Percentiles rank a stretch among this genome's conserved stretches.
Evolutionary conservation across 768 basidiomycete genomes (phyloP).

Genomic region (Naematelia encephala): DNA sequence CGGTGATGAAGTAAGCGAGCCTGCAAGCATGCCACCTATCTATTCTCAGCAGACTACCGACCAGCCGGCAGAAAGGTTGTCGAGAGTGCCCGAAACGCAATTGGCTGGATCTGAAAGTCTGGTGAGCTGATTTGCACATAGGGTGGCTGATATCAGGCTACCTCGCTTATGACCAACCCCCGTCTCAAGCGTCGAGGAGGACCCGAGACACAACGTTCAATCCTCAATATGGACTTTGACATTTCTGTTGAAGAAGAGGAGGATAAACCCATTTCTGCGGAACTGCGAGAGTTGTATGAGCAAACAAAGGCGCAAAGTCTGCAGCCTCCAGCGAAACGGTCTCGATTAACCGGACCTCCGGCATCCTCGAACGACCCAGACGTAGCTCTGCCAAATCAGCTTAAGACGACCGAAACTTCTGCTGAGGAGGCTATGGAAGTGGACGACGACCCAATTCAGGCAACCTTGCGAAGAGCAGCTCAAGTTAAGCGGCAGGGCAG

Average conservation of each 20-base stretch:
- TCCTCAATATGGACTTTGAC: slow-evolving; percentile 8
- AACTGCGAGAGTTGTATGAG: slow-evolving; percentile 37
- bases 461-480: slow-evolving; percentile 21
- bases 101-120: background rate
- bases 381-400: background rate
- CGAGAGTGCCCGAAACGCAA: background rate
- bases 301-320: slow-evolving; percentile 26
- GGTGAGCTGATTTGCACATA: background rate
- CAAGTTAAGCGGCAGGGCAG: slow-evolving; percentile 18
- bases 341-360: background rate
- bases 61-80: slow-evolving; percentile 11
- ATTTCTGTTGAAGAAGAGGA: slow-evolving; percentile 21
- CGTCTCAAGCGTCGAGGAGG: slow-evolving; percentile 31
- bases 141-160: slow-evolving; percentile 5
- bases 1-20: slow-evolving; percentile 4
- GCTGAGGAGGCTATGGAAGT: slow-evolving; percentile 25
- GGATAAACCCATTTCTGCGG: slow-evolving; percentile 10
- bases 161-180: background rate
- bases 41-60: slow-evolving; percentile 19
- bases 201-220: background rate
- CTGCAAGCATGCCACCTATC: background rate
- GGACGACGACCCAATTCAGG: slow-evolving; percentile 33
- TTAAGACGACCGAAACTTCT: background rate
- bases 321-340: slow-evolving; percentile 9
- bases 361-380: background rate